Conservation (phyloP, 768 basidiomycete species). For the Tephrocybe rancida region DNA sequence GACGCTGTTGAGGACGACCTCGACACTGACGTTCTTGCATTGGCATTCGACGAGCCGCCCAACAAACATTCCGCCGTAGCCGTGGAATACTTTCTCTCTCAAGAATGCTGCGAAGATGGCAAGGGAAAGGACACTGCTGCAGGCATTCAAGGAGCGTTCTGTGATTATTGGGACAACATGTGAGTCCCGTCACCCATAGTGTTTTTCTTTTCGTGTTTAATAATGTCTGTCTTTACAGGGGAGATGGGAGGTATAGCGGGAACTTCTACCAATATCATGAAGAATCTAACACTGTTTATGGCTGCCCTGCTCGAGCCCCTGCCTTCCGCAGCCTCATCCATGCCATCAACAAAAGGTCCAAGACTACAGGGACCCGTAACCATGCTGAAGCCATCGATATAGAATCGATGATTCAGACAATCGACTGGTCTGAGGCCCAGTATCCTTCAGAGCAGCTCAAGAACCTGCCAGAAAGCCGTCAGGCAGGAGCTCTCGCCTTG, state of each 20-base stretch:
- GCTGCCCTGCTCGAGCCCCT: slow-evolving; percentile 24
- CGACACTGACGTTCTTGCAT: slow-evolving; percentile 21
- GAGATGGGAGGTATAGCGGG: slow-evolving; percentile 20
- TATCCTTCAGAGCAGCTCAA: slow-evolving; percentile 5
- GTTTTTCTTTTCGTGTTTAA: not conserved
- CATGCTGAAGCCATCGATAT: slow-evolving; percentile 26
- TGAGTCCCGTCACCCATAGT: slow-evolving; percentile 11
- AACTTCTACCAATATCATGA: slow-evolving; percentile 19
- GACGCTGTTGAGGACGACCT: slow-evolving; percentile 9
- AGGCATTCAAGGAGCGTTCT: slow-evolving; percentile 28
- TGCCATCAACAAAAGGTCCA: slow-evolving; percentile 20
- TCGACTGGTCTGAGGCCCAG: not conserved
- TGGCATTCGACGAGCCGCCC: slow-evolving; percentile 29
- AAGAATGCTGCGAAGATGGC: slow-evolving; percentile 31
- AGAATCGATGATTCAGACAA: slow-evolving; percentile 19
- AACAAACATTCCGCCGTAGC: slow-evolving; percentile 26
- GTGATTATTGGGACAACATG: slow-evolving; percentile 29
- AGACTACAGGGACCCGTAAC: slow-evolving; percentile 20
- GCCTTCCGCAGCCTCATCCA: slow-evolving; percentile 11
- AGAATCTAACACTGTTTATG: slow-evolving; percentile 5
- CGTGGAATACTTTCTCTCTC: slow-evolving; percentile 25
- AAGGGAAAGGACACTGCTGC: slow-evolving; percentile 18
- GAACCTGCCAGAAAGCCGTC: not conserved
- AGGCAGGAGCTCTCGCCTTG: slow-evolving; percentile 8
- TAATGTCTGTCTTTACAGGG: slow-evolving; percentile 7